Evolutionary conservation across 2,329 filamentous ascomycete species (phyloP).

Genomic region (Rhytidhysteron rufulum): DNA sequence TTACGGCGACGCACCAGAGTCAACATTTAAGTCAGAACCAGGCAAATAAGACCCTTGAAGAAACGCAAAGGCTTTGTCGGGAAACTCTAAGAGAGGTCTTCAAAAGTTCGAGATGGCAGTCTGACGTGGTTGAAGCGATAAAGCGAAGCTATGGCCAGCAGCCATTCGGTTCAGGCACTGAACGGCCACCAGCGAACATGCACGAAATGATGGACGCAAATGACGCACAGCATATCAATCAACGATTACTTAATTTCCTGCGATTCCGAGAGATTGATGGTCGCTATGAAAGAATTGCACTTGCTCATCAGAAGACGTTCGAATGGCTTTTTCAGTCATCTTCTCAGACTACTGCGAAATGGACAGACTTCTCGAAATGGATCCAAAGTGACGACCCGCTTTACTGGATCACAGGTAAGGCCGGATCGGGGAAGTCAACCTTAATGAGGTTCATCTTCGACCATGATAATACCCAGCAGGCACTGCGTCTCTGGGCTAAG

Average conservation of each 20-base stretch:
- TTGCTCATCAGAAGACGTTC: not conserved
- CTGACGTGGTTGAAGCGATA: not conserved
- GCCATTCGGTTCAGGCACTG: not conserved
- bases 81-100: not conserved
- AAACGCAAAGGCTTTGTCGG: no score
- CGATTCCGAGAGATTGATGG: not conserved
- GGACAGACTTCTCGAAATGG: not conserved
- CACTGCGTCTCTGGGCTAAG: slow-evolving; percentile 31
- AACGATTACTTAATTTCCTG: not conserved
- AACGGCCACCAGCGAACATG: not conserved
- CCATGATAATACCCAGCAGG: slow-evolving; percentile 17
- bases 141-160: not conserved
- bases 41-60: no score
- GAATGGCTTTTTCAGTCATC: not conserved
- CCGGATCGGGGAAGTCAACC: slow-evolving; percentile 45
- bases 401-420: slow-evolving; percentile 15
- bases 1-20: no score
- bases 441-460: slow-evolving; percentile 41
- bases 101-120: not conserved
- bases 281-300: not conserved
- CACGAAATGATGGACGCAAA: not conserved
- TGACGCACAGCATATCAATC: not conserved
- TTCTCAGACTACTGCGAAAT: not conserved
- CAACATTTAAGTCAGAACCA: no score
- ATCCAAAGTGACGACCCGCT: not conserved